Conservation (phyloP, 148 eudicot species). For the Selenicereus undatus region DNA sequence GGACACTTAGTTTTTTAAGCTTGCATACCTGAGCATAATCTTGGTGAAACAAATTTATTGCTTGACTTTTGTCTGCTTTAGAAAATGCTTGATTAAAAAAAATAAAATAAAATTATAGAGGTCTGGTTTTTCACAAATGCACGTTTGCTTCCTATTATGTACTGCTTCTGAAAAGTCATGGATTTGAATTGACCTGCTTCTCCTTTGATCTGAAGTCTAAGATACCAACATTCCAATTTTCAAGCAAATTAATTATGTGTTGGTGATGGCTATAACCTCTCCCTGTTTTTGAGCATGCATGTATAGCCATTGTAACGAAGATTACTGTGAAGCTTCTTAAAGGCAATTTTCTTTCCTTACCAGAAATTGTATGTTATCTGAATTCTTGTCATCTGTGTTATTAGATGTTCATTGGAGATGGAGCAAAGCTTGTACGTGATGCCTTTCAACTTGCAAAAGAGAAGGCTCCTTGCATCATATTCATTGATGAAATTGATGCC, state of each 20-base stretch:
- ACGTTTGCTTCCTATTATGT: no score
- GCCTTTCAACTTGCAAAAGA: conserved; percentile 98
- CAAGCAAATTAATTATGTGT: no score
- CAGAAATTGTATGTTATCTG: conserved; percentile 1
- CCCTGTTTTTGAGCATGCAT: no score
- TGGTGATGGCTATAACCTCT: no score
- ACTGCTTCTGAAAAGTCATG: no score
- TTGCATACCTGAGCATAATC: not conserved
- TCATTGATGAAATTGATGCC: conserved; percentile 98
- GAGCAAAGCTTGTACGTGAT: conserved; percentile 97
- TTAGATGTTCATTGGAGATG: conserved; percentile 98
- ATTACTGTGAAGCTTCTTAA: not conserved
- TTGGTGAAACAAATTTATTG: not conserved
- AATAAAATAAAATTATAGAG: no score
- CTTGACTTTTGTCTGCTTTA: not conserved
- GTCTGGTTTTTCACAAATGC: no score
- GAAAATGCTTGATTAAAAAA: no score
- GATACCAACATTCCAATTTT: no score
- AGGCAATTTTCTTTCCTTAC: not conserved
- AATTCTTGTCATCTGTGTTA: not conserved
- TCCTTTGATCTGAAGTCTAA: no score
- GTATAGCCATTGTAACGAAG: not conserved
- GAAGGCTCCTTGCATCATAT: conserved; percentile 93
- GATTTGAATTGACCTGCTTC: no score
- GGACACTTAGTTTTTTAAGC: no score